A percentile compares a stretch with the other conserved stretches of the same genome.
These are phyloP conservation scores for Aureobasidium namibiae DNA, from an alignment of 2,329 filamentous ascomycete genomes.

Conservation along the genomic window DNA sequence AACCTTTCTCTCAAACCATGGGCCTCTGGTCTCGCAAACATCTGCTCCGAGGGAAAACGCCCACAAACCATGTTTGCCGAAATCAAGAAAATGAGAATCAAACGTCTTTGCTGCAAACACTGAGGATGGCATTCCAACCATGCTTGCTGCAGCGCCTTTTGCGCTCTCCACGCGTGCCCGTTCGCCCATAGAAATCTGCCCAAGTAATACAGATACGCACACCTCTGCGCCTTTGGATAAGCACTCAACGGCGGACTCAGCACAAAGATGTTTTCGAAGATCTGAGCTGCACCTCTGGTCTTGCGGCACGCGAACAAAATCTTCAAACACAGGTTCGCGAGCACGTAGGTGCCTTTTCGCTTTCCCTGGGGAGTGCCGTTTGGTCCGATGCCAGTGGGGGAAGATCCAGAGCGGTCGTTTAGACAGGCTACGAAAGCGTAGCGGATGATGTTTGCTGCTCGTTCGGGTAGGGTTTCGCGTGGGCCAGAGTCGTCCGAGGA, in stretches of 20 bases:
- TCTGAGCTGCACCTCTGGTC: slow-evolving; percentile 73
- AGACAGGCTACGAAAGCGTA: slow-evolving; percentile 87
- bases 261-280: slow-evolving; percentile 80
- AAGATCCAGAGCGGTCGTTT: slow-evolving; percentile 64
- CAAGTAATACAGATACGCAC: slow-evolving; percentile 91
- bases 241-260: slow-evolving; percentile 72
- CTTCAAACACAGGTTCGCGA: slow-evolving; percentile 84
- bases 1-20: slow-evolving; percentile 58
- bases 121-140: slow-evolving; percentile 63
- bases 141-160: slow-evolving; percentile 65
- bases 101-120: slow-evolving; percentile 58
- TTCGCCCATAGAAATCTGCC: slow-evolving; percentile 84
- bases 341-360: slow-evolving; percentile 79
- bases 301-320: slow-evolving; percentile 83
- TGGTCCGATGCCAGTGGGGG: slow-evolving; percentile 42
- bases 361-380: slow-evolving; percentile 67
- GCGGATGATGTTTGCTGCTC: slow-evolving; percentile 80
- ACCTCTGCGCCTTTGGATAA: slow-evolving; percentile 78
- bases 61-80: slow-evolving; percentile 77
- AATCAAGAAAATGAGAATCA: slow-evolving; percentile 78
- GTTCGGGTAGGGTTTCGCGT: slow-evolving; percentile 72
- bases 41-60: slow-evolving; percentile 61
- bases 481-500: slow-evolving; percentile 51
- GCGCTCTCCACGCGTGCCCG: slow-evolving; percentile 71
- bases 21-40: slow-evolving; percentile 66